These are phyloP conservation scores for Pouteria glomerata DNA, from an alignment of 148 eudicot species.

Conservation along the genomic window DNA sequence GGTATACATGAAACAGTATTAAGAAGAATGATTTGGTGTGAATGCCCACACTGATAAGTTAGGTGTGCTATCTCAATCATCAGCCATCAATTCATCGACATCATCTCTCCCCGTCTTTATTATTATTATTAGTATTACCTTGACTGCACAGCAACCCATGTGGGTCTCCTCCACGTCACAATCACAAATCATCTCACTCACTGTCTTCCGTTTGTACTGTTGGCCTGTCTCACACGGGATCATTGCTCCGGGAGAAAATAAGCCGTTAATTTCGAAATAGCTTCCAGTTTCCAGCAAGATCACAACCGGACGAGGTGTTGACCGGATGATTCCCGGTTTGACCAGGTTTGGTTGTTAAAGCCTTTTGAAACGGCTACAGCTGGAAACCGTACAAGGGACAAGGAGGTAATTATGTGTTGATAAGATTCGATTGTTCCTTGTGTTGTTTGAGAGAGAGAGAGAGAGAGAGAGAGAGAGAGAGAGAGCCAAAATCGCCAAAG, in stretches of 20 bases:
- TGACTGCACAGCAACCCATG: slow-evolving; percentile 5
- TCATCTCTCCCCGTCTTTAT: too few relatives aligned
- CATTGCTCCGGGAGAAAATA: neutral
- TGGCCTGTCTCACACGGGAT: slow-evolving; percentile 6
- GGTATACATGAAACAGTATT: too few relatives aligned
- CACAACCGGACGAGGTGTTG: slow-evolving; percentile 24
- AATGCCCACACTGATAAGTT: slow-evolving; percentile 27
- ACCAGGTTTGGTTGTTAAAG: neutral
- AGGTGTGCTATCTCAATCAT: slow-evolving; percentile 25
- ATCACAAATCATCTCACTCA: neutral
- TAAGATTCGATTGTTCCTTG: slow-evolving; percentile 35
- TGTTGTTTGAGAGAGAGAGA: slow-evolving; percentile 25
- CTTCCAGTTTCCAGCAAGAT: slow-evolving; percentile 35
- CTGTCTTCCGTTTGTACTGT: neutral
- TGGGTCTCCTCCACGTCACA: neutral
- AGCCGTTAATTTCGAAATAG: slow-evolving; percentile 25
- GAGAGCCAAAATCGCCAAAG: too few relatives aligned
- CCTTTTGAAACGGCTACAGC: slow-evolving; percentile 19
- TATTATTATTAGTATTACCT: neutral
- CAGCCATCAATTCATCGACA: slow-evolving; percentile 1
- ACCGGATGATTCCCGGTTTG: slow-evolving; percentile 19
- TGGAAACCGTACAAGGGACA: slow-evolving; percentile 31
- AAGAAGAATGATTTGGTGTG: slow-evolving; percentile 29
- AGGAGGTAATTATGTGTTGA: slow-evolving; percentile 21
- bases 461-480: too few relatives aligned